These are phyloP conservation scores for Venturia carpophila DNA, from an alignment of 2,329 filamentous ascomycete species.

Conservation along the genomic window DNA sequence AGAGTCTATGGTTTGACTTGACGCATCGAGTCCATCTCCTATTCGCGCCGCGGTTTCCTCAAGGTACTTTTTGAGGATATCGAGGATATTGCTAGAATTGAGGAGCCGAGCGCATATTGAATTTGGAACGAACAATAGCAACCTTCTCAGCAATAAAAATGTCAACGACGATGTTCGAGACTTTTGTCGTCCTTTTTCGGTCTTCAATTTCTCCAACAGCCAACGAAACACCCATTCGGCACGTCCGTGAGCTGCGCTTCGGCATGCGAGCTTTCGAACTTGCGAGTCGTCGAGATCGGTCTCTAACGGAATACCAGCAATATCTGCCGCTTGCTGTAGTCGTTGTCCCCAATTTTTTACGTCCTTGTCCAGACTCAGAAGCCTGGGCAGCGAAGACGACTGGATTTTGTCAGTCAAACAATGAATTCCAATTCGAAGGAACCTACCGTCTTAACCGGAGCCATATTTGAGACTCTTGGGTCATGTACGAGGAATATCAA, in stretches of 20 bases:
- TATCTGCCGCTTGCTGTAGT: conserved; percentile 34
- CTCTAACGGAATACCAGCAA: conserved; percentile 31
- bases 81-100: conserved; percentile 59
- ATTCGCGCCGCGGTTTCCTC: conserved; percentile 38
- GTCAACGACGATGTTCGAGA: conserved; percentile 38
- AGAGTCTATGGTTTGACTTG: conserved; percentile 1
- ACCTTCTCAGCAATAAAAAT: conserved; percentile 54
- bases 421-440: not conserved
- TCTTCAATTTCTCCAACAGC: conserved; percentile 54
- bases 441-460: not conserved
- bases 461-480: not conserved
- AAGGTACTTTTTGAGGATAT: conserved; percentile 57
- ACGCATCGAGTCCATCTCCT: not conserved
- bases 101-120: conserved; percentile 64
- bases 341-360: conserved; percentile 32
- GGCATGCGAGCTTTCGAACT: not conserved
- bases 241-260: conserved; percentile 33
- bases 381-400: conserved; percentile 29
- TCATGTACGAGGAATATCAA: not conserved
- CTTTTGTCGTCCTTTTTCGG: conserved; percentile 29
- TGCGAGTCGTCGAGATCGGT: conserved; percentile 23
- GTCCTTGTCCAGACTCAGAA: conserved; percentile 35
- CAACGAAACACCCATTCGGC: conserved; percentile 62
- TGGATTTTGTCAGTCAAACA: not conserved
- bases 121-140: conserved; percentile 58